A percentile compares a stretch with the other conserved stretches of the same genome.
Evolutionary conservation across 139 green algal genomes (phyloP).

Genomic region (Micractinium sp.): DNA sequence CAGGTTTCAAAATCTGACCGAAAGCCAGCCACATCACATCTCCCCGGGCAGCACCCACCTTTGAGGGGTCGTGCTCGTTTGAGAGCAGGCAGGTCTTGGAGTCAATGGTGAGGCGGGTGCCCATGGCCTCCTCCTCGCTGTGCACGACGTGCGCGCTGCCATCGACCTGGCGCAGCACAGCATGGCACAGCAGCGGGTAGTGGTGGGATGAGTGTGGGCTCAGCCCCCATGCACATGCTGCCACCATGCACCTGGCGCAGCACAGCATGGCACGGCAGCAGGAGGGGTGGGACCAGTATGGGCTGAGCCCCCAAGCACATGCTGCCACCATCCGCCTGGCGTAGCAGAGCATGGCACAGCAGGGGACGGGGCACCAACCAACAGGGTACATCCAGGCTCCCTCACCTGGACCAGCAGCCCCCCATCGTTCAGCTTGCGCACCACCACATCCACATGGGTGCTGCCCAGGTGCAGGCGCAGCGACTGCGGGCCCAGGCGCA

Average conservation of each 20-base stretch:
- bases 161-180: conserved; percentile 75
- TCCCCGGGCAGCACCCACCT: conserved; percentile 5
- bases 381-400: too few relatives aligned
- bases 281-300: neutral
- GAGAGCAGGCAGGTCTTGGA: conserved; percentile 90
- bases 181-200: neutral
- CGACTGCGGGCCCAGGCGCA: conserved; percentile 51
- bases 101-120: conserved; percentile 92
- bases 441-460: conserved; percentile 79
- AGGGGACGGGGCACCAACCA: too few relatives aligned
- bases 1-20: neutral
- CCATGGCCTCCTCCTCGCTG: conserved; percentile 88
- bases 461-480: conserved; percentile 65
- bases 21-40: neutral
- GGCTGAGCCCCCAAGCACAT: neutral
- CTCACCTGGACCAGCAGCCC: conserved; percentile 88
- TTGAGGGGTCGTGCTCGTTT: conserved; percentile 81
- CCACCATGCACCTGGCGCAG: neutral
- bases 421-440: conserved; percentile 89
- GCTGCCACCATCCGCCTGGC: neutral
- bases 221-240: neutral
- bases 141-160: conserved; percentile 93
- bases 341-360: neutral
- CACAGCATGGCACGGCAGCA: neutral
- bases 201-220: neutral